Percentiles rank a stretch among this genome's conserved stretches.
Conservation (phyloP, 257 asterid genomes). For the Jasminum sambac region DNA sequence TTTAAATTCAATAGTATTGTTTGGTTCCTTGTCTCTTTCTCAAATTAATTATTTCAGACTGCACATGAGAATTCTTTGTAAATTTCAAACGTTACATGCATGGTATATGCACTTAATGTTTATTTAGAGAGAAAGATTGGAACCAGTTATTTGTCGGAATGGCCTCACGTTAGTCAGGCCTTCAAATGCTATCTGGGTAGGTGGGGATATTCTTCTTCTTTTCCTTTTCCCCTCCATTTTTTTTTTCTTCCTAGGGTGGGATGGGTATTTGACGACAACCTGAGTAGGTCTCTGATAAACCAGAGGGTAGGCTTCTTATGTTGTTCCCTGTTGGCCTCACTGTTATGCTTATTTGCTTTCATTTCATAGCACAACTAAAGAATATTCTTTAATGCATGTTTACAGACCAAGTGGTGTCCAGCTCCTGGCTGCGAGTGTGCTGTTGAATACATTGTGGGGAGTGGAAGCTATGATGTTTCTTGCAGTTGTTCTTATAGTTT, state of each 20-base stretch:
- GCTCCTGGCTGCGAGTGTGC: constrained; percentile 42
- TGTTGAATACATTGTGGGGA: constrained; percentile 53
- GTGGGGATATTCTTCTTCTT: not conserved
- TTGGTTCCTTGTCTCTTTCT: not conserved
- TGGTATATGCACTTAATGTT: not conserved
- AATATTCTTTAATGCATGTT: constrained; percentile 7
- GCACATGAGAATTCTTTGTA: not conserved
- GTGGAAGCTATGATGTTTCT: constrained; percentile 90
- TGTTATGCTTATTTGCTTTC: not conserved
- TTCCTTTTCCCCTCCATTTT: too few species aligned
- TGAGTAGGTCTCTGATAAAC: not conserved
- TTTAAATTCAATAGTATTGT: not conserved
- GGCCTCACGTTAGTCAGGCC: not conserved
- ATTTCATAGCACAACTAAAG: constrained; percentile 9
- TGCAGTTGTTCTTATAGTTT: constrained; percentile 90
- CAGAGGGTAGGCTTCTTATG: constrained; percentile 11
- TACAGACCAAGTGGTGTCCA: constrained; percentile 78
- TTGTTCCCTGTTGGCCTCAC: constrained; percentile 15
- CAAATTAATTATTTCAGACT: not conserved
- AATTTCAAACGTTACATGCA: not conserved
- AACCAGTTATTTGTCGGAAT: not conserved
- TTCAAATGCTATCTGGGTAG: not conserved
- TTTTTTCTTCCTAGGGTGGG: not conserved
- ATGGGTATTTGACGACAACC: not conserved
- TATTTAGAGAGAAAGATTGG: not conserved